Percentiles rank a stretch among this genome's conserved stretches.
These are phyloP conservation scores for Talaromyces sp. DNA, from an alignment of 2,329 filamentous ascomycete species.

Conservation along the genomic window DNA sequence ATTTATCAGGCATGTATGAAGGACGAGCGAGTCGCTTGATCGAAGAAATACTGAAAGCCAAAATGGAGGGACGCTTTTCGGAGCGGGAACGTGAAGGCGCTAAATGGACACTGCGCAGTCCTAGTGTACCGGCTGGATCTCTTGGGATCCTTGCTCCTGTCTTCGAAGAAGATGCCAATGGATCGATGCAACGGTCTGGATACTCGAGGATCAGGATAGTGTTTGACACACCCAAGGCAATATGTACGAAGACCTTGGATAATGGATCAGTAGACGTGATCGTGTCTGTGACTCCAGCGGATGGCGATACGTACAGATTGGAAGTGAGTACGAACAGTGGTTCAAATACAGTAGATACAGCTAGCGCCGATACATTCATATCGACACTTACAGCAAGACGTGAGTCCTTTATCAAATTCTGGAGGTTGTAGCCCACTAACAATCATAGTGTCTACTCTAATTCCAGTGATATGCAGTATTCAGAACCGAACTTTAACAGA, in stretches of 20 bases:
- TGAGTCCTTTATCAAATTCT: constrained; percentile 45
- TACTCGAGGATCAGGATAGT: constrained; percentile 36
- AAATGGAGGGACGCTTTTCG: constrained; percentile 78
- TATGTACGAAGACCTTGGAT: constrained; percentile 30
- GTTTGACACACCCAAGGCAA: constrained; percentile 34
- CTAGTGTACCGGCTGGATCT: constrained; percentile 57
- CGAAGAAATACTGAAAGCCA: constrained; percentile 83
- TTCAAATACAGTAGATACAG: constrained; percentile 68
- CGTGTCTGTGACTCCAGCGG: constrained; percentile 70
- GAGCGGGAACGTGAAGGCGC: constrained; percentile 78
- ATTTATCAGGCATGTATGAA: constrained; percentile 72
- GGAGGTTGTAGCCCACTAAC: constrained; percentile 18
- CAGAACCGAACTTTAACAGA: constrained; percentile 49
- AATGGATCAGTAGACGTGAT: constrained; percentile 40
- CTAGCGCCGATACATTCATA: constrained; percentile 69
- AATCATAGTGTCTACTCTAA: constrained; percentile 63
- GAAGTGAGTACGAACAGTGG: constrained; percentile 66
- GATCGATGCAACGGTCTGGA: constrained; percentile 50
- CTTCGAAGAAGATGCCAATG: constrained; percentile 42
- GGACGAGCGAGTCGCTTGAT: constrained; percentile 71
- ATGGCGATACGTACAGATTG: constrained; percentile 56
- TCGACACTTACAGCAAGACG: constrained; percentile 70
- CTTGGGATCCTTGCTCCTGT: constrained; percentile 51
- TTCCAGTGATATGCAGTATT: constrained; percentile 67
- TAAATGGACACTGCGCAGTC: constrained; percentile 74